Evolutionary conservation across 371 early-diverging fungal genomes (phyloP), one percentile per base, ranked within the genome.

Genomic region (Saksenaea vasiformis): DNA sequence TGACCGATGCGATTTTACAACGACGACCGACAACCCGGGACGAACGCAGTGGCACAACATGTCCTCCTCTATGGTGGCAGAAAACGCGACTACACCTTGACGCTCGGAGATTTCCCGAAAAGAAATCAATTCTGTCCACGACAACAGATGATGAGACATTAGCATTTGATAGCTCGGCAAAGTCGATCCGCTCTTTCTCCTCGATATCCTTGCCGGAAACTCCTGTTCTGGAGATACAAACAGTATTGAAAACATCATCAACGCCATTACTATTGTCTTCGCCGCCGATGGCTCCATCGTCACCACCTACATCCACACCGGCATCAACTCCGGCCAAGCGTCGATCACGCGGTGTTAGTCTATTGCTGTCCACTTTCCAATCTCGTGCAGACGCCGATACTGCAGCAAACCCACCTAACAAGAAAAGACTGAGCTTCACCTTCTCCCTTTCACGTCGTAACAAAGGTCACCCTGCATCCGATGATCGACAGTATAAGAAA

Each of bases 51-150:
- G 63, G 63, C 3, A 35, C 60, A 14, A 62, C 63, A 1, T 67
- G 63, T 31, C 63, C 68, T 19, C 68, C 68, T n/a, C 55, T 44
- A 31, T 67, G 68, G 68, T 63, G 62, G 63, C 68, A 67, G 47
- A 67, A 62, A 22, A 63, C 68, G 22, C 51, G 51, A 22, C 22
- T 22, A 39, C 39, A 39, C 11, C 39, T 11, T 5, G 51, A 47
- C 22, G 22, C 19, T 22, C 1, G 24, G 19, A n/a, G 51, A 10
- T 22, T 19, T 8, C n/a, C 22, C 17, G 8, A n/a, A 47, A 47
- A n/a, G 10, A n/a, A n/a, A 22, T 0, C 0, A 22, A 22, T 10
- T 19, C 15, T 14, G 3, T 1, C 1, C 2, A 39, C n/a, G n/a
- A 39, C n/a, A 22, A 7, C 24, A 22, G 51, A 47, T 47, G 51